Percentiles rank a stretch among this genome's conserved stretches.
Conservation (phyloP, 257 asterid genomes). For the Avicennia marina region DNA sequence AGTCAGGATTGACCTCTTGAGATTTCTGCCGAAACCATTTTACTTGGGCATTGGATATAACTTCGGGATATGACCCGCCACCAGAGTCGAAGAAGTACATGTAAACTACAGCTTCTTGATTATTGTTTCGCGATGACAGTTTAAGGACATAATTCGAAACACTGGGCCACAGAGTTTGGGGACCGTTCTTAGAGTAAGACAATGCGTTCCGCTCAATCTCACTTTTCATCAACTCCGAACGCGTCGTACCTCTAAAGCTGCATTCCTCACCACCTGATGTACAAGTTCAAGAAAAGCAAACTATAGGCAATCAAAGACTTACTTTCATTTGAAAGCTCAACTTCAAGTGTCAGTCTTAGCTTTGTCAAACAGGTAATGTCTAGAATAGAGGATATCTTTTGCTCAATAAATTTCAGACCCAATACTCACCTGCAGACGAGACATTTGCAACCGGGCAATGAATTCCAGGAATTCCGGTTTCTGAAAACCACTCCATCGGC, state of each 20-base stretch:
- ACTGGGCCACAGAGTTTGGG: slow-evolving; percentile 65
- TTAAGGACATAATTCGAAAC: slow-evolving; percentile 72
- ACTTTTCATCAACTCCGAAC: slow-evolving; percentile 52
- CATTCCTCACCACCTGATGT: slow-evolving; percentile 39
- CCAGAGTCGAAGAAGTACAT: slow-evolving; percentile 94
- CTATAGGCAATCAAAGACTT: not conserved
- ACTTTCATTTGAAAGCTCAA: not conserved
- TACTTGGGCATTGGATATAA: slow-evolving; percentile 68
- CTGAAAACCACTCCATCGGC: slow-evolving; percentile 94
- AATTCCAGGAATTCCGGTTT: slow-evolving; percentile 56
- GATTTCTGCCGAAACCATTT: slow-evolving; percentile 65
- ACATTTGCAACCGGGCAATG: slow-evolving; percentile 31
- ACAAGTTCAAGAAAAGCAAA: not conserved
- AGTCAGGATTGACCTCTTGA: slow-evolving; percentile 54
- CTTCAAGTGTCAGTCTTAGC: too few species aligned
- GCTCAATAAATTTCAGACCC: not conserved
- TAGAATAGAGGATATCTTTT: too few species aligned
- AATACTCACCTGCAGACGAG: slow-evolving; percentile 29
- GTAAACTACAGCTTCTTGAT: slow-evolving; percentile 34
- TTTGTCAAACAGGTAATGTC: too few species aligned
- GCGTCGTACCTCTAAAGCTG: slow-evolving; percentile 73
- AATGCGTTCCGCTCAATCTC: slow-evolving; percentile 40
- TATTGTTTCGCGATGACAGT: slow-evolving; percentile 38
- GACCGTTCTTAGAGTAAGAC: slow-evolving; percentile 58
- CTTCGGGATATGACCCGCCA: slow-evolving; percentile 88